A percentile compares a stretch with the other conserved stretches of the same genome.
These are phyloP conservation scores for Suillus subluteus DNA, from an alignment of 768 basidiomycete species.

Conservation along the genomic window DNA sequence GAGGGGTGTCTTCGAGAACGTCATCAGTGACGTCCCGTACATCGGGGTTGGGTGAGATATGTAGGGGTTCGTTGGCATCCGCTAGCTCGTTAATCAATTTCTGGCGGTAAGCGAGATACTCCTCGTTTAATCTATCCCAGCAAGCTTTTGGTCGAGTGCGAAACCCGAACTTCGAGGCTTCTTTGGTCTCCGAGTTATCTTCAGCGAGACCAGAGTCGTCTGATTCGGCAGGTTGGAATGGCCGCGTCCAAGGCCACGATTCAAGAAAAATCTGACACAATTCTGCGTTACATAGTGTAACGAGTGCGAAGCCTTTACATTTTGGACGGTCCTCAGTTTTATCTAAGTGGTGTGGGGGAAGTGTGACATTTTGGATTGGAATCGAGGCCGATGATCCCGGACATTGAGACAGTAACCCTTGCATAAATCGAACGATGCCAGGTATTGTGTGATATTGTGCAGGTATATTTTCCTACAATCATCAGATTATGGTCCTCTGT, in stretches of 20 bases:
- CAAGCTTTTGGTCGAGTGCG: slow-evolving; percentile 55
- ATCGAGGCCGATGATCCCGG: slow-evolving; percentile 10
- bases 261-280: slow-evolving; percentile 47
- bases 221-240: not conserved
- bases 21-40: not conserved
- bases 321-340: slow-evolving; percentile 54
- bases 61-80: slow-evolving; percentile 8
- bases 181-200: slow-evolving; percentile 26
- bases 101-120: slow-evolving; percentile 69
- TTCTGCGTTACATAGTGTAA: slow-evolving; percentile 50
- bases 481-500: slow-evolving; percentile 10
- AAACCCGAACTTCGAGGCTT: slow-evolving; percentile 63
- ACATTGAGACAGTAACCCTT: slow-evolving; percentile 34
- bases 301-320: slow-evolving; percentile 78
- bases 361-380: slow-evolving; percentile 53
- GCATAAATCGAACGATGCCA: slow-evolving; percentile 51
- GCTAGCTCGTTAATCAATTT: slow-evolving; percentile 53
- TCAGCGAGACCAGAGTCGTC: not conserved
- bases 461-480: slow-evolving; percentile 71
- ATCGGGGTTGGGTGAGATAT: not conserved
- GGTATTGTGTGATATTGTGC: slow-evolving; percentile 51
- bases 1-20: not conserved
- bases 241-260: slow-evolving; percentile 65
- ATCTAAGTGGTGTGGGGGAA: slow-evolving; percentile 70
- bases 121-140: slow-evolving; percentile 69